Evolutionary conservation across 768 basidiomycete genomes (phyloP), one percentile per base, ranked within the genome.

Genomic region (Naganishia antarctica): DNA sequence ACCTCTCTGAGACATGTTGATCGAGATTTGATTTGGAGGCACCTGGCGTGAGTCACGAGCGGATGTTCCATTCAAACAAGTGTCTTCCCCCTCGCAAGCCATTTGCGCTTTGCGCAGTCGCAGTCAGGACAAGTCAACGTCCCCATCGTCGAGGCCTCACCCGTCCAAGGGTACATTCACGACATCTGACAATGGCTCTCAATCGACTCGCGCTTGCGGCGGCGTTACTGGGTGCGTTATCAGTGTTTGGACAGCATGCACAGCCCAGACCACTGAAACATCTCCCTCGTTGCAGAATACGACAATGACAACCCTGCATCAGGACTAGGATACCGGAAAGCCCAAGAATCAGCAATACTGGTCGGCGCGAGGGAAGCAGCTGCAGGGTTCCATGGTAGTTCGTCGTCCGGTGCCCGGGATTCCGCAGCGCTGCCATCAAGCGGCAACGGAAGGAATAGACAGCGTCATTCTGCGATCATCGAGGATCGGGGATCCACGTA

Each of bases 251-350:
- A n/a, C 26, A 18, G 21, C 16, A 37, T 26, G 37, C 53, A 57
- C 34, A 25, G 21, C 34, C 32, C n/a, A 3, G 11, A 1, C 4
- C 47, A 26, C 11, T 40, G 28, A 21, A 21, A 3, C 37, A 1
- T n/a, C n/a, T 57, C 21, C 23, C 18, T 6, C 23, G 15, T 11
- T 26, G 34, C 25, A 57, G 53, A 57, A 57, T 57, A 57, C 53
- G 53, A 57, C 53, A 57, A 57, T 26, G 53, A 57, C 15, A 57
- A 57, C 18, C 53, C 53, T 15, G 32, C 53, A n/a, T 57, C 53
- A n/a, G 53, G 53, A 23, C 34, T 57, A n/a, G 53, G 4, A n/a
- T 16, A 1, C 4, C 34, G 53, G 11, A 37, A 57, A 37, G 53
- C 53, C 4, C 53, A 34, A 4, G 34, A 57, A 26, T 57, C 53